Evolutionary conservation across 805 yeast genomes (phyloP).

Genomic region (Candida jianshihensis): DNA sequence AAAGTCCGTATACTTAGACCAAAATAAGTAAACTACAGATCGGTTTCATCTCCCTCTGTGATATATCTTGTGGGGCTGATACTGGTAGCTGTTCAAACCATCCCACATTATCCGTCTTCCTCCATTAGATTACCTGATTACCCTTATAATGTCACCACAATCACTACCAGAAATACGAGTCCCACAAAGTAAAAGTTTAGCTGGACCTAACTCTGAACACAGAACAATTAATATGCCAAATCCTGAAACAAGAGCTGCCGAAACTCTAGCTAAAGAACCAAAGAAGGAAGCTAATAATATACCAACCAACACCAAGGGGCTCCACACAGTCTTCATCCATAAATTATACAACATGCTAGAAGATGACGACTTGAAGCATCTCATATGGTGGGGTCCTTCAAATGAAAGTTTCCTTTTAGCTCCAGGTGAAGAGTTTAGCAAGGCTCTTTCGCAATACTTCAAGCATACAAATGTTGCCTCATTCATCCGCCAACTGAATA

Average conservation of each 20-base stretch:
- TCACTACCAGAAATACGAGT: too few relatives aligned
- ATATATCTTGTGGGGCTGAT: too few relatives aligned
- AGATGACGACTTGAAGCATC: constrained; percentile 59
- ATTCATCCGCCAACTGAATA: constrained; percentile 71
- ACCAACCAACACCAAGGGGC: constrained; percentile 22
- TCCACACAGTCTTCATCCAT: constrained; percentile 67
- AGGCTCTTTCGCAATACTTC: constrained; percentile 58
- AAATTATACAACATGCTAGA: constrained; percentile 88
- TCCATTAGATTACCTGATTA: too few relatives aligned
- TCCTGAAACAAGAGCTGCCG: background rate
- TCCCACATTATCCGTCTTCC: too few relatives aligned
- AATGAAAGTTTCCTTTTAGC: constrained; percentile 70
- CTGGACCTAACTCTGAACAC: background rate
- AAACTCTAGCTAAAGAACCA: constrained; percentile 1
- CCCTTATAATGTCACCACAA: too few relatives aligned
- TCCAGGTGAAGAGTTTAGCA: constrained; percentile 83
- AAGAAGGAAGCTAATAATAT: constrained; percentile 11
- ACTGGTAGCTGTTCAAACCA: too few relatives aligned
- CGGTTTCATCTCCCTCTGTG: too few relatives aligned
- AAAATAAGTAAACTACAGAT: too few relatives aligned
- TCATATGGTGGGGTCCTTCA: constrained; percentile 79
- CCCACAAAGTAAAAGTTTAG: background rate
- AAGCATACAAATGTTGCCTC: constrained; percentile 78
- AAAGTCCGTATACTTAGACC: too few relatives aligned
- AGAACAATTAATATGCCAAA: background rate